Percentiles rank a stretch among this genome's conserved stretches.
Conservation (phyloP, 2,329 filamentous ascomycete genomes). For the Penicillium sp. region DNA sequence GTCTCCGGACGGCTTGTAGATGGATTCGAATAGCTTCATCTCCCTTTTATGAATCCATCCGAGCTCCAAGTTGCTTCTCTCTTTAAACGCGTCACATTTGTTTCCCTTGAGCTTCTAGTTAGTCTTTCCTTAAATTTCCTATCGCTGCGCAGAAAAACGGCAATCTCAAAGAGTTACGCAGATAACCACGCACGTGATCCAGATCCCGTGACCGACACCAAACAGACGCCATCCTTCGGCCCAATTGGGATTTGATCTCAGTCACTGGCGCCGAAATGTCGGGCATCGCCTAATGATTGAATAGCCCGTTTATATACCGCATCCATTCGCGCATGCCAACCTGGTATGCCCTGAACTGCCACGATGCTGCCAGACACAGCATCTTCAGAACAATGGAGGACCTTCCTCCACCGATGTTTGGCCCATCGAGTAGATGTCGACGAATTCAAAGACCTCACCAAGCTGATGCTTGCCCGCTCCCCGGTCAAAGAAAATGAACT, state of each 20-base stretch:
- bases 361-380: conserved; percentile 26
- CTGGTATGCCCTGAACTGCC: conserved; percentile 14
- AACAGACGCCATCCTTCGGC: conserved; percentile 15
- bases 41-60: neutral
- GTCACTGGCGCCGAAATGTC: conserved; percentile 8
- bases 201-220: conserved; percentile 6
- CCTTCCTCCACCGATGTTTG: conserved; percentile 38
- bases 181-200: neutral
- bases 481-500: conserved; percentile 34
- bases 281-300: conserved; percentile 2
- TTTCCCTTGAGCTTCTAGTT: too few relatives aligned
- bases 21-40: neutral
- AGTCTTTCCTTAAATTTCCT: neutral
- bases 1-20: neutral
- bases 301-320: neutral
- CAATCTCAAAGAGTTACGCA: neutral
- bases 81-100: too few relatives aligned
- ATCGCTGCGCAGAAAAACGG: neutral
- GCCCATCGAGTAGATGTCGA: conserved; percentile 37
- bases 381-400: conserved; percentile 37
- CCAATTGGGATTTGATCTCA: conserved; percentile 14
- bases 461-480: conserved; percentile 31
- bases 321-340: neutral
- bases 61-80: neutral
- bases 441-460: conserved; percentile 40